These are phyloP conservation scores for Boechera retrofracta DNA, from an alignment of 345 rosid species.

Conservation along the genomic window DNA sequence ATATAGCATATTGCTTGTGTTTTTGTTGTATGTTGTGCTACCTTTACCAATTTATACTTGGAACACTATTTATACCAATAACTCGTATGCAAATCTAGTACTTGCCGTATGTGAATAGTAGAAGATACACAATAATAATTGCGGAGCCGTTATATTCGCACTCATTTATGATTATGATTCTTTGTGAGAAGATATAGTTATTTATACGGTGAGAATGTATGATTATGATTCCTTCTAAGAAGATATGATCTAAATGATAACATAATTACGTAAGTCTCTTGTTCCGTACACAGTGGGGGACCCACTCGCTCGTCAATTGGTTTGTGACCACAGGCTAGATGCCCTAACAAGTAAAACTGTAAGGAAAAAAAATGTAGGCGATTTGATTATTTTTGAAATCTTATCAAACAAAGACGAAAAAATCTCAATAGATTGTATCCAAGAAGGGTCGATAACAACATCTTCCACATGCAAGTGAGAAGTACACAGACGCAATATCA, in stretches of 20 bases:
- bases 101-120: not conserved
- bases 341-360: not conserved
- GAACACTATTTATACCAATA: not conserved
- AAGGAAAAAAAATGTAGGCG: conserved; percentile 10
- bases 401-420: not conserved
- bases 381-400: conserved; percentile 1
- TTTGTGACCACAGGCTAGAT: conserved; percentile 8
- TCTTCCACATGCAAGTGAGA: conserved; percentile 42
- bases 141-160: not conserved
- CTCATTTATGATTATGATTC: not conserved
- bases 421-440: not conserved
- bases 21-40: not conserved
- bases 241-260: not conserved
- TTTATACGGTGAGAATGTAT: not conserved
- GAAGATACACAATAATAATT: not conserved
- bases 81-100: not conserved
- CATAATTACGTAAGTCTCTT: not conserved
- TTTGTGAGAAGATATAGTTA: not conserved
- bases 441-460: conserved; percentile 31
- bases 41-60: not conserved
- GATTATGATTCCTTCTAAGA: conserved; percentile 22
- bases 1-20: not conserved
- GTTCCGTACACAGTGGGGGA: conserved; percentile 31
- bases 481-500: conserved; percentile 32
- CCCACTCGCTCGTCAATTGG: conserved; percentile 4